phyloP scores from a whole-genome alignment of 352 stramenopile species.

The Lagenidium giganteum region DNA sequence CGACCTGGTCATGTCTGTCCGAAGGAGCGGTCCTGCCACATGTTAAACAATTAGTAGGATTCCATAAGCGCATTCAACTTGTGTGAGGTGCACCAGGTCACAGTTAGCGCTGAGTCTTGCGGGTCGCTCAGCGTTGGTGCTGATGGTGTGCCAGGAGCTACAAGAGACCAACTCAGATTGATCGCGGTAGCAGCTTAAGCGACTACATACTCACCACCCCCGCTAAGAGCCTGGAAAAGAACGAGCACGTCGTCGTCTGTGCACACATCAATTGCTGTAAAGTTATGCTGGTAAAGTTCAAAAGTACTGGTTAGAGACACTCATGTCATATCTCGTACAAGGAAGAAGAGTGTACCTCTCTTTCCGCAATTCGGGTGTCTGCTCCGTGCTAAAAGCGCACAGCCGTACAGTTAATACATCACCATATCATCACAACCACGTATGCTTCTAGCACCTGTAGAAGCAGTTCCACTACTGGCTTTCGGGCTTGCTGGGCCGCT shows the following conservation, averaged over 20 bases:
- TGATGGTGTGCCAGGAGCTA: conserved; percentile 30
- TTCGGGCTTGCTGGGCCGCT: conserved; percentile 51
- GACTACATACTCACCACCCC: conserved; percentile 24
- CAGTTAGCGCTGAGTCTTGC: conserved; percentile 16
- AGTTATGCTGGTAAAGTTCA: conserved; percentile 27
- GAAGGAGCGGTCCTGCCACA: conserved; percentile 3
- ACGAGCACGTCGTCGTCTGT: conserved; percentile 31
- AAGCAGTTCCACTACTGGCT: conserved; percentile 35
- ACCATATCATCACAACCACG: background rate
- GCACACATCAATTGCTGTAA: conserved; percentile 62
- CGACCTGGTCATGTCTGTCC: conserved; percentile 27
- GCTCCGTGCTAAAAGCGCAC: conserved; percentile 31
- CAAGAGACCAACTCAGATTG: background rate
- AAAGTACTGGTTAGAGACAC: background rate
- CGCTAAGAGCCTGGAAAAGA: conserved; percentile 33
- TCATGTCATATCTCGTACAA: background rate
- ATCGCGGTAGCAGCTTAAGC: background rate
- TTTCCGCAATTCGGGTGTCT: conserved; percentile 42
- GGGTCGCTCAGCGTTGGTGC: conserved; percentile 15
- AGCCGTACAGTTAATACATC: background rate
- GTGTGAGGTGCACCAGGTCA: conserved; percentile 25
- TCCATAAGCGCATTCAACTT: conserved; percentile 1
- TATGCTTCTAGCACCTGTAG: conserved; percentile 28
- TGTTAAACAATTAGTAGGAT: conserved; percentile 1
- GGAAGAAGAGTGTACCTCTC: conserved; percentile 22